phyloP scores from a whole-genome alignment of 495 filamentous ascomycete species.

The Neurospora tetrasperma region DNA sequence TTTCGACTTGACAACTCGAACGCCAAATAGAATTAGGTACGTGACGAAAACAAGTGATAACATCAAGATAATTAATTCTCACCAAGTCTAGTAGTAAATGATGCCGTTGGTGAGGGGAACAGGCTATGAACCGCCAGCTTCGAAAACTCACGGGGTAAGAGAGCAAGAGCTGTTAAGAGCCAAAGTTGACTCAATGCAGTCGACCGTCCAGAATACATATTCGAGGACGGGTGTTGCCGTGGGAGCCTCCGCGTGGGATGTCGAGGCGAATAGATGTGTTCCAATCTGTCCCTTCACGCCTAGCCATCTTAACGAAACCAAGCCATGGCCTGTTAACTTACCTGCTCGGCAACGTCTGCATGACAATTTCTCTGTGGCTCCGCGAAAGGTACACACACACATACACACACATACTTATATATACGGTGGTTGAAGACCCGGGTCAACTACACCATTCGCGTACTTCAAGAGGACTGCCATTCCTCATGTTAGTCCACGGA shows the following conservation, averaged over 20 bases:
- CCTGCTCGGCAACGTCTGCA: not conserved
- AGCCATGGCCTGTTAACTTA: conserved; percentile 1
- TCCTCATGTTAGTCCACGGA: not conserved
- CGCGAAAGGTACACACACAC: not conserved
- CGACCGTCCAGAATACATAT: not conserved
- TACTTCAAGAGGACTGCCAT: not conserved
- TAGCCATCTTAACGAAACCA: not conserved
- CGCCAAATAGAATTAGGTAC: not conserved
- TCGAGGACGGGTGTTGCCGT: not conserved
- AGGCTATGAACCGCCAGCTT: not conserved
- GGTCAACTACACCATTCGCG: not conserved
- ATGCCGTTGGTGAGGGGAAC: not conserved
- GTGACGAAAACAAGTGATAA: not conserved
- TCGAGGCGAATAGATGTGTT: not conserved
- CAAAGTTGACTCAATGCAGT: not conserved
- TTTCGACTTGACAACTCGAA: not conserved
- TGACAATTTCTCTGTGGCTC: not conserved
- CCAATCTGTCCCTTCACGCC: conserved; percentile 15
- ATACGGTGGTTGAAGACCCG: not conserved
- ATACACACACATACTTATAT: too few relatives aligned
- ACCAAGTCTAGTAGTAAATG: not conserved
- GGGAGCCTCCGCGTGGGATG: conserved; percentile 8
- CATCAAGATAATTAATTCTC: not conserved
- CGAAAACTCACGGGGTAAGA: not conserved
- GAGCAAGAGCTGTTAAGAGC: not conserved